A percentile compares a stretch with the other conserved stretches of the same genome.
phyloP scores from a whole-genome alignment of 2,329 filamentous ascomycete genomes.

The Nemania abortiva region DNA sequence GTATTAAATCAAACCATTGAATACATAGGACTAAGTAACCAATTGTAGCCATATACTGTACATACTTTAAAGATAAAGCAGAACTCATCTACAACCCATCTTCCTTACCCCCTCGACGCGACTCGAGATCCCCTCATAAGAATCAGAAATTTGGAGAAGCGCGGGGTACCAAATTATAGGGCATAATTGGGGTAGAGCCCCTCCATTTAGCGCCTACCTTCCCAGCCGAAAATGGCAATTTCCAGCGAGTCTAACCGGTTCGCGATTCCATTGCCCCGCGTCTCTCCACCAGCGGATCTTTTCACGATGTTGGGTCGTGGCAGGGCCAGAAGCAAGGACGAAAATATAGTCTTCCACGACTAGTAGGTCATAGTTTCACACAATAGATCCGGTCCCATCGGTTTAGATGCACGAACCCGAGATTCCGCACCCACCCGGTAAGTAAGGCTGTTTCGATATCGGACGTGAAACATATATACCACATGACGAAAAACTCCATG shows the following conservation, averaged over 20 bases:
- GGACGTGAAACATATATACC: neutral
- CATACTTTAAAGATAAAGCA: neutral
- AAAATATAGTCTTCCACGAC: neutral
- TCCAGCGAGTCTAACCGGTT: constrained; percentile 39
- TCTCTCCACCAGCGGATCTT: constrained; percentile 3
- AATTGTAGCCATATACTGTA: neutral
- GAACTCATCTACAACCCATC: neutral
- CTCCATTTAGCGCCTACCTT: constrained; percentile 4
- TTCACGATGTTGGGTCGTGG: neutral
- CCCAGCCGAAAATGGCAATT: constrained; percentile 42
- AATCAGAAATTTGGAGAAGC: constrained; percentile 22
- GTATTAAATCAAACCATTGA: too few species aligned
- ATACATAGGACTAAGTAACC: too few species aligned
- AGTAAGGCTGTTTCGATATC: constrained; percentile 14
- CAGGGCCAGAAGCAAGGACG: neutral
- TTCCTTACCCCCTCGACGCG: neutral
- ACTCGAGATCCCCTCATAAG: neutral
- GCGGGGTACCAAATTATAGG: constrained; percentile 29
- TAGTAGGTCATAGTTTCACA: neutral
- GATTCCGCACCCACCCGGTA: neutral
- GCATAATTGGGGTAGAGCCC: constrained; percentile 25
- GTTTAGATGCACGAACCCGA: neutral
- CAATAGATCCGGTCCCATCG: neutral
- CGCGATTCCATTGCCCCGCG: constrained; percentile 26
- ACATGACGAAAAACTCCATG: constrained; percentile 24